Evolutionary conservation across 139 green algal genomes (phyloP), one percentile per base, ranked within the genome.

Genomic region (Mesostigma viride): DNA sequence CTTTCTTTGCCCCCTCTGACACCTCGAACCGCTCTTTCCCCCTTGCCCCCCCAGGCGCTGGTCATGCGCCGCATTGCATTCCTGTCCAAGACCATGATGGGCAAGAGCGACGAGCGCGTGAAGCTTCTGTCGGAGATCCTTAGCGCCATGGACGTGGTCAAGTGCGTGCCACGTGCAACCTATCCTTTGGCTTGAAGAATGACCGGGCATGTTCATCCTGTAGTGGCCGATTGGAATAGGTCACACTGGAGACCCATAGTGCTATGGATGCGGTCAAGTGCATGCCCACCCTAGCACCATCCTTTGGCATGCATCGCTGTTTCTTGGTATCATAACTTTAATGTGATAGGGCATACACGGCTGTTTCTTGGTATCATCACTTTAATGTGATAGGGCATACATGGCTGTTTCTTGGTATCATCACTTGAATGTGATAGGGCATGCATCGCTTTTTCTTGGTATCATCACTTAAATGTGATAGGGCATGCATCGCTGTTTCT

Each of bases 111-210:
- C 65, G 67, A 75, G 31, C 71, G 71, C 20, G 48, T 77, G 47
- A 46, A 44, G 8, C 51, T 74, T 1, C 75, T 73, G 66, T 70
- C 61, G 8, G 71, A 77, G 58, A 20, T 77, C 3, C 36, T 77
- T 32, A 24, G 36, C 27, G 53, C 71, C 28, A 77, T 77, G 71
- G 71, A 77, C 32, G 34, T 74, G 1, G 65, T 77, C 28, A 77
- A 77, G 65, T 77, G 46, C 67, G 64, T n/a, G 8, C 3, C 27
- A 5, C 44, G n/a, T n/a, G n/a, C n/a, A n/a, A n/a, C n/a, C n/a
- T n/a, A n/a, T 62, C 5, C 45, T 47, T 53, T 14, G 5, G n/a
- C 28, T 11, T 69, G 22, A 4, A 53, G 34, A 27, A 53, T 6
- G 3, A 2, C 30, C 3, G 59, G 5, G 8, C 51, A 14, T 61